Base-by-base conservation (phyloP, 2,329 filamentous ascomycete species). In the Arthroderma sp. region DNA sequence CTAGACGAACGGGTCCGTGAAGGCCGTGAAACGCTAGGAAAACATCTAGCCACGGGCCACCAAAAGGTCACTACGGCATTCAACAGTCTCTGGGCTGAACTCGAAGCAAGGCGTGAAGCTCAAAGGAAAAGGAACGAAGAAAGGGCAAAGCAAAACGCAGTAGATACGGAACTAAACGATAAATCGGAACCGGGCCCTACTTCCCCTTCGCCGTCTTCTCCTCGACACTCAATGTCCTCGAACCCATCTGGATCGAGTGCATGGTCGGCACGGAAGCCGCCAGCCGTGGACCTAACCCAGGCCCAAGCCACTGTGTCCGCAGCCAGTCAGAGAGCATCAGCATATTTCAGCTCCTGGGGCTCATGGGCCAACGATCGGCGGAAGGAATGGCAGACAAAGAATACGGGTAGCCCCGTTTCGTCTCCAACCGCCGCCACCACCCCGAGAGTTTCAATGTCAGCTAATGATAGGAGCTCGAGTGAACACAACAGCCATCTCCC, bases 51-150 rank as follows among this genome's bases (percentile, higher is more conserved):
- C 2, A 88, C 86, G 0, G 91, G 93, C 0, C 85, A 87, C 57
- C 89, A 93, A 66, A 94, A 91, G 73, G 88, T 95, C 0, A 90
- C 86, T 19, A 86, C 83, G 3, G 85, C 93, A 38, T 88, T 96
- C 71, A 94, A 87, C 69, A 90, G 83, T 66, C 77, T 97, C 28
- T 97, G 94, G 77, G 82, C 88, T 0, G 91, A 97, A 64, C 87
- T 97, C 73, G 91, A 97, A 70, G 75, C 82, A 2, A 81, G 89
- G 73, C 79, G 88, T 13, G 88, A 91, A 72, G 44, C 82, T 15
- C 87, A 91, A 69, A 77, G 82, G 58, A 83, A 81, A 60, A 66
- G 63, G 55, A 72, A 68, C 39, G 72, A 73, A 62, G 70, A 72
- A 52, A 70, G 55, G 23, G 23, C 38, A 44, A 44, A 17, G 31